Percentiles rank a stretch among this genome's conserved stretches.
Evolutionary conservation across 148 eudicot genomes (phyloP).

Genomic region (Silene latifolia): DNA sequence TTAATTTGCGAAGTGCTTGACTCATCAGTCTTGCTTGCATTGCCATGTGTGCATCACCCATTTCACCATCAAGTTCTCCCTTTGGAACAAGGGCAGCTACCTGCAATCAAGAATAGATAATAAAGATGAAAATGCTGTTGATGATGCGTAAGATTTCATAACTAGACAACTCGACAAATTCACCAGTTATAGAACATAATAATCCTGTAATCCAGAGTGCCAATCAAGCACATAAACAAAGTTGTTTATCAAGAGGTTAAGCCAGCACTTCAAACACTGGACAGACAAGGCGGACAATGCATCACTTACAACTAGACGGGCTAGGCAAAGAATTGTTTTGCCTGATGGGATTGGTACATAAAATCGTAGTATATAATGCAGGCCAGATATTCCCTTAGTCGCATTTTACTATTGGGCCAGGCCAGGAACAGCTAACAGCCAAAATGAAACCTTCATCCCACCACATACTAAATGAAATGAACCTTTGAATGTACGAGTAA

Average conservation of each 20-base stretch:
- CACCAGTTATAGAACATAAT: background rate
- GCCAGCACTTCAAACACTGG: background rate
- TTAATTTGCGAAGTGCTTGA: conserved; percentile 95
- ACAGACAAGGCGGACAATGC: background rate
- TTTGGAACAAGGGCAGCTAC: conserved; percentile 98
- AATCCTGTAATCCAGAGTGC: background rate
- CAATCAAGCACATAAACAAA: background rate
- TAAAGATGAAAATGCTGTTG: background rate
- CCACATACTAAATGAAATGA: background rate
- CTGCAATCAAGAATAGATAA: conserved; percentile 29
- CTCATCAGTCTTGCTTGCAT: conserved; percentile 99
- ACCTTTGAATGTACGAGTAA: background rate
- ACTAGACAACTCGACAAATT: too few relatives aligned
- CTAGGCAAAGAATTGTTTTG: background rate
- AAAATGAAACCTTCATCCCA: background rate
- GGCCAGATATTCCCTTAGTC: background rate
- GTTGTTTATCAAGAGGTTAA: background rate
- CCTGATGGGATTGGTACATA: background rate
- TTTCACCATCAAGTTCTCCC: conserved; percentile 98
- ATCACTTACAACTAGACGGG: background rate
- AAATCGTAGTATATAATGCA: background rate
- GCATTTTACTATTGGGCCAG: background rate
- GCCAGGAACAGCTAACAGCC: background rate
- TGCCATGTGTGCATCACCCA: conserved; percentile 99
- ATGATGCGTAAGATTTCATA: background rate